Conservation (phyloP, 148 eudicot genomes). For the Fagopyrum esculentum region DNA sequence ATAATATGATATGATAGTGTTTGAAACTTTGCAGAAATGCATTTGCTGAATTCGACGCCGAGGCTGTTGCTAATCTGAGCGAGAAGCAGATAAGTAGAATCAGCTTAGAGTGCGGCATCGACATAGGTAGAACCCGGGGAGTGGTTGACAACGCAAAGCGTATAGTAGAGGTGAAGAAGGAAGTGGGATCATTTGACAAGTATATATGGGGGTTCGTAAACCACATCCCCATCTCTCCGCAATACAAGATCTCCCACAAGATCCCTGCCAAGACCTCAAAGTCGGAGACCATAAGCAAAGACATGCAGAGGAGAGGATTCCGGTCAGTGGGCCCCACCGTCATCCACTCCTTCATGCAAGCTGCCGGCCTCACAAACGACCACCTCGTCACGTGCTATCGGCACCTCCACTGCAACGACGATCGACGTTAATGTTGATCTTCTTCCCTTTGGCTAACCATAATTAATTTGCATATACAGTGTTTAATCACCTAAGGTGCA, state of each 20-base stretch:
- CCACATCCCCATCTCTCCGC: constrained; percentile 40
- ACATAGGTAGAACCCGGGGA: constrained; percentile 40
- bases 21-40: constrained; percentile 32
- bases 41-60: constrained; percentile 51
- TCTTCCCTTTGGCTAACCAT: background rate
- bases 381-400: constrained; percentile 47
- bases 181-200: constrained; percentile 49
- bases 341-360: constrained; percentile 63
- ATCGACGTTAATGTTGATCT: background rate
- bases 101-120: constrained; percentile 35
- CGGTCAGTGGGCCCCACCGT: constrained; percentile 54
- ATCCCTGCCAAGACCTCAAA: constrained; percentile 60
- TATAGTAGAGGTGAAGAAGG: constrained; percentile 47
- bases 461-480: background rate
- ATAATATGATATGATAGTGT: background rate
- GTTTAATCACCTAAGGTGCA: background rate
- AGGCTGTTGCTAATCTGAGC: constrained; percentile 36
- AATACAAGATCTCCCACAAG: constrained; percentile 42
- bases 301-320: constrained; percentile 56
- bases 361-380: constrained; percentile 60
- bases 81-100: constrained; percentile 46
- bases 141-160: constrained; percentile 51
- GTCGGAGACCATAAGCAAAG: constrained; percentile 62
- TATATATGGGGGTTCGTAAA: constrained; percentile 65
- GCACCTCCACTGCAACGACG: constrained; percentile 28